These are phyloP conservation scores for Epichloe scottii DNA, from an alignment of 2,329 filamentous ascomycete genomes.

Conservation along the genomic window DNA sequence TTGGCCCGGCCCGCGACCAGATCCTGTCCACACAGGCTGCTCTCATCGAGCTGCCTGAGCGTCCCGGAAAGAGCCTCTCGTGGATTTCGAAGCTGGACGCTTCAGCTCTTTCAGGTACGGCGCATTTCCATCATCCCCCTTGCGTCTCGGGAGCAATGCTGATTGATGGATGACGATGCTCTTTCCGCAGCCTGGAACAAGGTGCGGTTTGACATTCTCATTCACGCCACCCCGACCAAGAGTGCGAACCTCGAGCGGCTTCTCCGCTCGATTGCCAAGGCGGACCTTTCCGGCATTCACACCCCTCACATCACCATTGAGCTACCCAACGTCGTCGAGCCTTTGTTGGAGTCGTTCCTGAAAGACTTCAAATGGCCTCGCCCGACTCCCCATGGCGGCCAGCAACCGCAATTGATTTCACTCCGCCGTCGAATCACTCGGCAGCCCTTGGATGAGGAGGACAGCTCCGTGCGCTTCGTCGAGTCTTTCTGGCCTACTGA, in stretches of 20 bases:
- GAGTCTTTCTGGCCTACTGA: slow-evolving; percentile 78
- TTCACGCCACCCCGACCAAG: slow-evolving; percentile 59
- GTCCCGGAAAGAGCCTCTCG: slow-evolving; percentile 47
- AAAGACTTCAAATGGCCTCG: slow-evolving; percentile 57
- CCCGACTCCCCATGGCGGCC: slow-evolving; percentile 20
- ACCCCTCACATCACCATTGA: slow-evolving; percentile 77
- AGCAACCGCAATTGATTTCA: slow-evolving; percentile 43
- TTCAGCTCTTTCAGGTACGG: slow-evolving; percentile 49
- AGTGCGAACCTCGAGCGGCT: slow-evolving; percentile 66
- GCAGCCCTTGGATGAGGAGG: slow-evolving; percentile 47
- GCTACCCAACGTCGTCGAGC: slow-evolving; percentile 59
- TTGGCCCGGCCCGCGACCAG: slow-evolving; percentile 44
- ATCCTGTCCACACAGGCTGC: slow-evolving; percentile 40
- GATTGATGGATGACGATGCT: slow-evolving; percentile 2
- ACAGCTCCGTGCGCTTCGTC: slow-evolving; percentile 62
- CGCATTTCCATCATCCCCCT: neutral
- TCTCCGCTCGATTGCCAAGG: slow-evolving; percentile 59
- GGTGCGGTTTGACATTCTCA: slow-evolving; percentile 66
- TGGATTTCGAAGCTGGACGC: slow-evolving; percentile 76
- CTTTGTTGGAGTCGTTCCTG: slow-evolving; percentile 49
- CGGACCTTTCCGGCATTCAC: slow-evolving; percentile 61
- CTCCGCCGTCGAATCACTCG: slow-evolving; percentile 62
- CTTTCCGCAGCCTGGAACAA: slow-evolving; percentile 56
- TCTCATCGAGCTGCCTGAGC: slow-evolving; percentile 61
- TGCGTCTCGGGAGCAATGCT: neutral